Percentiles rank a stretch among this genome's conserved stretches.
phyloP scores from a whole-genome alignment of 2,329 filamentous ascomycete species.

The Cladophialophora chaetospira region DNA sequence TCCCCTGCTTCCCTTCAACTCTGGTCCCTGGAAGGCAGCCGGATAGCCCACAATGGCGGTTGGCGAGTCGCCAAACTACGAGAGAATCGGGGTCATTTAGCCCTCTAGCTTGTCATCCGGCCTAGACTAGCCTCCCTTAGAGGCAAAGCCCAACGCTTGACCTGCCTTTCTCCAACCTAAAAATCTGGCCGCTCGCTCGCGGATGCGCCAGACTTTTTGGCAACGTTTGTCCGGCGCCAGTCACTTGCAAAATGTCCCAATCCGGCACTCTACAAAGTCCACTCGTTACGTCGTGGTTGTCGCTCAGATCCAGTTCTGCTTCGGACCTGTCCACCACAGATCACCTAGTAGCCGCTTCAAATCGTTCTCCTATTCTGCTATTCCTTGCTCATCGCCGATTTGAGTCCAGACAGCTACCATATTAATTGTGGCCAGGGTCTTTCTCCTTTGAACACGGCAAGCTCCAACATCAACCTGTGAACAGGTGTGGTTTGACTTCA shows the following conservation, averaged over 20 bases:
- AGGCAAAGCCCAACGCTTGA: slow-evolving; percentile 16
- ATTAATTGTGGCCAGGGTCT: neutral
- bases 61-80: slow-evolving; percentile 1
- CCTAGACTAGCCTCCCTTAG: slow-evolving; percentile 1
- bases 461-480: neutral
- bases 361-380: neutral
- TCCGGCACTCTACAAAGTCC: neutral
- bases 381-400: slow-evolving; percentile 4
- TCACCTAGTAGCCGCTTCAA: neutral
- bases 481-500: slow-evolving; percentile 2
- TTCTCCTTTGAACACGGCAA: neutral
- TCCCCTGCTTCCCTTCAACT: neutral
- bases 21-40: neutral
- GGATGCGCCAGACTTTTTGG: slow-evolving; percentile 11
- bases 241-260: neutral
- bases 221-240: slow-evolving; percentile 12
- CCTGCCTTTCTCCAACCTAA: slow-evolving; percentile 5
- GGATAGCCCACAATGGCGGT: neutral
- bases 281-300: slow-evolving; percentile 9
- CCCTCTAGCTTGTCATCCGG: slow-evolving; percentile 1
- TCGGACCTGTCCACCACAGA: neutral
- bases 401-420: neutral
- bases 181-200: slow-evolving; percentile 1
- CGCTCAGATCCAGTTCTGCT: neutral
- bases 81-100: neutral